Conservation (phyloP, 2,329 filamentous ascomycete genomes). For the Colletotrichum neosansevieriae region DNA sequence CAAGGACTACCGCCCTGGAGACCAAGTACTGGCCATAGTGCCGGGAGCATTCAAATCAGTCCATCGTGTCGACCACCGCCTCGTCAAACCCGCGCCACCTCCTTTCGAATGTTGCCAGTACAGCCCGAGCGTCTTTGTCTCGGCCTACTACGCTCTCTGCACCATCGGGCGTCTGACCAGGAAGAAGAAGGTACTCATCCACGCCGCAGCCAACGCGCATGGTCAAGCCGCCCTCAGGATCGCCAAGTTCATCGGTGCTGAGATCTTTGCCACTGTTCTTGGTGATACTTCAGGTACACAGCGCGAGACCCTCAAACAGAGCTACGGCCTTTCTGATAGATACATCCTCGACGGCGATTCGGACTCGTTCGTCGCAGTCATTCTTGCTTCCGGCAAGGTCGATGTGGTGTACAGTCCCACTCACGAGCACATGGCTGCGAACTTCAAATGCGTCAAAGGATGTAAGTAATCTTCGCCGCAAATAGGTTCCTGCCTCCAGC, state of each 20-base stretch:
- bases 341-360: slow-evolving; percentile 54
- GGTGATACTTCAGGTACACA: slow-evolving; percentile 50
- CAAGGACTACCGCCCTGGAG: slow-evolving; percentile 49
- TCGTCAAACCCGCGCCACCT: slow-evolving; percentile 48
- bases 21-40: slow-evolving; percentile 57
- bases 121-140: slow-evolving; percentile 53
- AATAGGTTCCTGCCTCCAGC: not conserved
- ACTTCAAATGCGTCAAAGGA: slow-evolving; percentile 50
- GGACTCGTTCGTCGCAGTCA: slow-evolving; percentile 48
- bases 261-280: slow-evolving; percentile 57
- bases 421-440: slow-evolving; percentile 48
- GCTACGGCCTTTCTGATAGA: slow-evolving; percentile 49
- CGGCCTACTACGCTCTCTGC: slow-evolving; percentile 58
- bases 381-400: slow-evolving; percentile 48
- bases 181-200: slow-evolving; percentile 55
- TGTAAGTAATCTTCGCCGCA: slow-evolving; percentile 45
- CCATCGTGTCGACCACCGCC: slow-evolving; percentile 49
- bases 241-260: slow-evolving; percentile 51
- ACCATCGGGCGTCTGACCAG: slow-evolving; percentile 45
- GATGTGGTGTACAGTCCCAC: slow-evolving; percentile 57
- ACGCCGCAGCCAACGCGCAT: slow-evolving; percentile 56
- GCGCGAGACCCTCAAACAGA: slow-evolving; percentile 48
- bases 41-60: slow-evolving; percentile 52
- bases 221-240: slow-evolving; percentile 59
- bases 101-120: slow-evolving; percentile 25